Percentiles rank a stretch among this genome's conserved stretches.
Conservation (phyloP, 331 rosid genomes). For the Rosa hybrid region DNA sequence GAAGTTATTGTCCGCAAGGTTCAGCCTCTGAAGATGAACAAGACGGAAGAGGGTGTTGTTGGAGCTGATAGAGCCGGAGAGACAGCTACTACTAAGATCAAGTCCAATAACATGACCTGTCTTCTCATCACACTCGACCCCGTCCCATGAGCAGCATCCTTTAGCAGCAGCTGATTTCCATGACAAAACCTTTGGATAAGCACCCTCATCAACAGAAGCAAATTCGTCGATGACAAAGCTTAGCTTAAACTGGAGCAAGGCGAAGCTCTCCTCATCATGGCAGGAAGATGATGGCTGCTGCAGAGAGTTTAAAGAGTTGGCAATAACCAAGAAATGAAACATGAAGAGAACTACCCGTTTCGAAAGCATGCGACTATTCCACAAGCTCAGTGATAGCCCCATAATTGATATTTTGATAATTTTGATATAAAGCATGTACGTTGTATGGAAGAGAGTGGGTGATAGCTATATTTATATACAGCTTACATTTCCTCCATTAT, state of each 20-base stretch:
- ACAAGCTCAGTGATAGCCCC: background rate
- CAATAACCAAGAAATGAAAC: background rate
- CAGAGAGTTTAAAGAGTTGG: background rate
- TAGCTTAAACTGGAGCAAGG: background rate
- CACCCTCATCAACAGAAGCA: background rate
- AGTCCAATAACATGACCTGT: constrained; percentile 7
- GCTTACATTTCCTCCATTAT: background rate
- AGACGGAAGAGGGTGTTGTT: constrained; percentile 6
- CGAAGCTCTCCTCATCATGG: background rate
- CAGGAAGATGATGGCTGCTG: background rate
- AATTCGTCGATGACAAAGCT: background rate
- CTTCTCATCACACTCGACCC: constrained; percentile 3
- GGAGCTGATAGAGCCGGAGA: background rate
- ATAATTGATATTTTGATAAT: background rate
- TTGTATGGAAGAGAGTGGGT: background rate
- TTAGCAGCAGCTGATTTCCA: background rate
- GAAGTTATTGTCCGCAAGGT: constrained; percentile 21
- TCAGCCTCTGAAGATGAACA: constrained; percentile 12
- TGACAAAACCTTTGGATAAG: constrained; percentile 12
- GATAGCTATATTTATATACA: background rate
- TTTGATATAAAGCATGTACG: background rate
- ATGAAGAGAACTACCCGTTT: background rate
- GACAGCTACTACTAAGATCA: constrained; percentile 11
- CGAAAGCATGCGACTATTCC: background rate
- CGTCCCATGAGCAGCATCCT: constrained; percentile 10